Evolutionary conservation across 331 rosid genomes (phyloP), one percentile per base, ranked within the genome.

Genomic region (Malus hybrid): DNA sequence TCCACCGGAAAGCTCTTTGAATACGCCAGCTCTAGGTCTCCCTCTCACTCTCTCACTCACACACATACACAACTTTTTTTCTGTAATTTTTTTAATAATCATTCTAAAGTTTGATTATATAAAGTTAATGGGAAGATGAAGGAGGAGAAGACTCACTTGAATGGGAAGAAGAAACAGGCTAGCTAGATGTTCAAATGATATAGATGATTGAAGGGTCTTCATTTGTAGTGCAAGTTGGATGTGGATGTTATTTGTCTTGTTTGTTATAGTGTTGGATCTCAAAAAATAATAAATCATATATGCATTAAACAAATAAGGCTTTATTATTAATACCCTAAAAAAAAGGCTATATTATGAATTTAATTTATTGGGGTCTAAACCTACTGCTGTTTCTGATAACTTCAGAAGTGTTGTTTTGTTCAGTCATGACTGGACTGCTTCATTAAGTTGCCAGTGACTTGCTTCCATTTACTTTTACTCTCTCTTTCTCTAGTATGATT

Each of bases 1-100:
- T 71, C 97, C 4, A 85, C 99, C 16, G 97, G 97, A 10, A 94
- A 94, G 67, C 93, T 90, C 79, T 94, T 87, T 12, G 96, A 94
- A 48, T 94, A 86, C 77, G 86, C 97, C 39, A 91, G 79, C 86
- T 76, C 90, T 57, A 90, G 99, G 99, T 93, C 48, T 78, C 39
- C 57, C 24, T 46, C 29, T 52, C 16, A 24, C 52, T 31, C 64
- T 33, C 73, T 33, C 76, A 4, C 64, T 36, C 55, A 55, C 5
- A 18, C 27, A 19, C n/a, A 4, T 20, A 7, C 61, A 19, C 61
- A 18, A 55, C 3, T 22, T 10, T 10, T 59, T 4, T 57, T 10
- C 2, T 9, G 6, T 20, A 20, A 0, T 54, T 54, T 54, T 54
- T 16, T 54, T 42, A 42, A 42, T 42, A 42, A 42, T 42, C 48